These are phyloP conservation scores for Solanum tarapatanum DNA, from an alignment of 257 asterid genomes.

Conservation along the genomic window DNA sequence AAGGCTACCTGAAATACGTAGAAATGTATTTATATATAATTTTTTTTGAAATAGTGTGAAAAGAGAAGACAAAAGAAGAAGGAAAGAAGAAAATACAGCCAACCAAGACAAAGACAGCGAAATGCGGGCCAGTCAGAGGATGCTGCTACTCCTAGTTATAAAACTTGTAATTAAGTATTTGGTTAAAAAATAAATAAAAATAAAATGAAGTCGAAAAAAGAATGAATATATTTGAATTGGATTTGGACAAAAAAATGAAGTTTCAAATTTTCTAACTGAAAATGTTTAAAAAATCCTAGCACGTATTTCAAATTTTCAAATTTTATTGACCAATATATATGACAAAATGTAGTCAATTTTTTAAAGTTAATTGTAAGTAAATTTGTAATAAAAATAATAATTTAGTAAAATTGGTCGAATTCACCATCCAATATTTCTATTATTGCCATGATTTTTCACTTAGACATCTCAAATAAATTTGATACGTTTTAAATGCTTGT, in stretches of 20 bases:
- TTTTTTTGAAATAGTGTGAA: background rate
- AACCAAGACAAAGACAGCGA: constrained; percentile 12
- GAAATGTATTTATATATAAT: background rate
- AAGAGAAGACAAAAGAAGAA: constrained; percentile 1
- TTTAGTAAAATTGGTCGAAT: background rate
- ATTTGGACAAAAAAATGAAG: background rate
- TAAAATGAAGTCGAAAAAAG: background rate
- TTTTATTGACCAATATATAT: background rate
- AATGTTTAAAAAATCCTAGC: background rate
- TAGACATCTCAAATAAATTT: background rate
- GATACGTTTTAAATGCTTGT: too few species aligned
- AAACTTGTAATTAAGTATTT: background rate
- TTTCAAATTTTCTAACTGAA: background rate
- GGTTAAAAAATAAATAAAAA: background rate
- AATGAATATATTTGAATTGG: background rate
- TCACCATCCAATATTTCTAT: fast-evolving
- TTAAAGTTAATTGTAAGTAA: background rate
- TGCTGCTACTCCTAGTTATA: background rate
- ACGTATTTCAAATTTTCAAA: background rate
- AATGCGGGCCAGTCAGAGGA: constrained; percentile 16
- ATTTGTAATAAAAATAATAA: background rate
- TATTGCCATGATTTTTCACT: fast-evolving
- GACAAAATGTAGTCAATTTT: background rate
- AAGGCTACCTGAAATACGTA: background rate
- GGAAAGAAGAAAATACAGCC: constrained; percentile 8